phyloP scores from a whole-genome alignment of 345 rosid genomes.

The Kandelia obovata region DNA sequence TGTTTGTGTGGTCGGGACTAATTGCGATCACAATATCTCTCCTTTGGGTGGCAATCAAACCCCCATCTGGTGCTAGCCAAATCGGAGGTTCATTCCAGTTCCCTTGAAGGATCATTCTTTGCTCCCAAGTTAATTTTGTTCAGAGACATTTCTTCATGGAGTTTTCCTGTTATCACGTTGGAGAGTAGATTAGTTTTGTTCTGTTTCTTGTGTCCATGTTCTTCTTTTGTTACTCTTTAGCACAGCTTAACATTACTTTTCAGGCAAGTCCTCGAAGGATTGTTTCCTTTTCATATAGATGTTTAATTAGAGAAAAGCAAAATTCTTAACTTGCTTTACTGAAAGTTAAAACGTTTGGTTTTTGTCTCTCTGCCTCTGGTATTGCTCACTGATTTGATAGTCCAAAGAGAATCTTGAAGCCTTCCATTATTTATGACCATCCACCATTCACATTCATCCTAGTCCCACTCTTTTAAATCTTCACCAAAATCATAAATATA shows the following conservation, averaged over 20 bases:
- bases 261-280: background rate
- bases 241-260: background rate
- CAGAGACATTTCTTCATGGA: conserved; percentile 25
- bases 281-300: background rate
- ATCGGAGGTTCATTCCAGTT: conserved; percentile 93
- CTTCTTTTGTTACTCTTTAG: background rate
- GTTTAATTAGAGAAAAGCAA: no score
- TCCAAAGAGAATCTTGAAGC: no score
- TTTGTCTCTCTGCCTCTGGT: no score
- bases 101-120: conserved; percentile 51
- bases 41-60: conserved; percentile 28
- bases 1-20: conserved; percentile 35
- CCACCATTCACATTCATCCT: no score
- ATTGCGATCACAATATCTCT: conserved; percentile 26
- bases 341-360: no score
- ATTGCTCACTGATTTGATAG: no score
- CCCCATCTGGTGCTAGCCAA: conserved; percentile 39
- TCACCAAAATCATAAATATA: no score
- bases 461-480: no score
- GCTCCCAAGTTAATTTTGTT: conserved; percentile 5
- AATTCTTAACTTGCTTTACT: no score
- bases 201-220: conserved; percentile 16
- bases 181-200: conserved; percentile 17
- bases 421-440: no score
- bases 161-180: conserved; percentile 16